Evolutionary conservation across 805 yeast species (phyloP).

Genomic region (Lipomyces yamanashiensis): DNA sequence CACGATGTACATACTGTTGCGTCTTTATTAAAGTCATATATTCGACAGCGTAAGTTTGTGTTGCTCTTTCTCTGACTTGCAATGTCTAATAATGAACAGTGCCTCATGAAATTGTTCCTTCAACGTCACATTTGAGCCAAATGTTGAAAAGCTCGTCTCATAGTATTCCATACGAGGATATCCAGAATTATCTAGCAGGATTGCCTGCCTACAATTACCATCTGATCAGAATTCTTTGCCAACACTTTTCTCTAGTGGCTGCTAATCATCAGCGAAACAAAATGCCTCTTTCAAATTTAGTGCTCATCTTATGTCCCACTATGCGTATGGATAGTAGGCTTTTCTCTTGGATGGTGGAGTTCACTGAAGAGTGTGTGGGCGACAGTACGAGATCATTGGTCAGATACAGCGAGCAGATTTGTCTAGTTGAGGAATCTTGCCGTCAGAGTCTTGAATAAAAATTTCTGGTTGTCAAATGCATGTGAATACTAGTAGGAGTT

Average conservation of each 20-base stretch:
- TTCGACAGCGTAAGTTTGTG: constrained; percentile 36
- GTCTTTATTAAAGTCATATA: constrained; percentile 41
- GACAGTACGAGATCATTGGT: constrained; percentile 3
- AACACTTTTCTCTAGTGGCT: constrained; percentile 40
- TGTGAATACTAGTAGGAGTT: not conserved
- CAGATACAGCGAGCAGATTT: constrained; percentile 4
- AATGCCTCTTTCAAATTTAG: constrained; percentile 43
- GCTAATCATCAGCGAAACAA: constrained; percentile 34
- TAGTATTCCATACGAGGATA: constrained; percentile 32
- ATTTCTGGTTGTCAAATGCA: not conserved
- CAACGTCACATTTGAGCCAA: constrained; percentile 4
- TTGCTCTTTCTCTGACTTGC: not conserved
- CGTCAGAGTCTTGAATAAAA: constrained; percentile 3
- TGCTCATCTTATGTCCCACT: constrained; percentile 44
- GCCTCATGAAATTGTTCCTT: constrained; percentile 40
- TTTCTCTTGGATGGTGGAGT: constrained; percentile 39
- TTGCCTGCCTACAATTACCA: constrained; percentile 39
- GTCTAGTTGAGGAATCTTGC: constrained; percentile 41
- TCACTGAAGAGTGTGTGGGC: constrained; percentile 16
- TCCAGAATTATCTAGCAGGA: constrained; percentile 27
- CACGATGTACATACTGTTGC: constrained; percentile 44
- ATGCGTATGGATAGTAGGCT: constrained; percentile 39
- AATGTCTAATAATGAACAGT: constrained; percentile 19
- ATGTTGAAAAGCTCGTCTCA: not conserved
- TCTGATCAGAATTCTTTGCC: constrained; percentile 38